phyloP scores from a whole-genome alignment of 75 land plant species.

The Isoetes taiwanensis region DNA sequence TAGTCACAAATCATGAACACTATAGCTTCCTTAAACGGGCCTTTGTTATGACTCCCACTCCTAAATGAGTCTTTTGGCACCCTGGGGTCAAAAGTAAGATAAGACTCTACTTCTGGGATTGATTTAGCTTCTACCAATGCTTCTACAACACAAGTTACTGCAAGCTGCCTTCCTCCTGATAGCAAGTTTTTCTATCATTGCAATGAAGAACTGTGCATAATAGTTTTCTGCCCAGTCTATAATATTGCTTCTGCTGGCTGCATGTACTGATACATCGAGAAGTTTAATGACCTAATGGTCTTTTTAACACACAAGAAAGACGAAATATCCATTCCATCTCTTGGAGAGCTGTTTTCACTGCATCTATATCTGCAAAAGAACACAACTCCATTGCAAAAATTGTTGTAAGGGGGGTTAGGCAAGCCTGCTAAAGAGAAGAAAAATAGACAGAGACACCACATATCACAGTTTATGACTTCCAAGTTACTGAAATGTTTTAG shows the following conservation, averaged over 20 bases:
- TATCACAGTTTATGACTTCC: no score
- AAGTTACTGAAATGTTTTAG: no score
- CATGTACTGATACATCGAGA: slow-evolving; percentile 45
- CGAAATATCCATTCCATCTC: slow-evolving; percentile 67
- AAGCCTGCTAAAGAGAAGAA: no score
- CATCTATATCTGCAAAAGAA: slow-evolving; percentile 71
- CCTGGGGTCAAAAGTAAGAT: slow-evolving; percentile 75
- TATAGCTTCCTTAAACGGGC: slow-evolving; percentile 93
- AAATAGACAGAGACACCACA: no score
- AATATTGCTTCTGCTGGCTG: slow-evolving; percentile 65
- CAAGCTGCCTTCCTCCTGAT: slow-evolving; percentile 73
- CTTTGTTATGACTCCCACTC: slow-evolving; percentile 38
- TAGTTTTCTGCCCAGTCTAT: slow-evolving; percentile 86
- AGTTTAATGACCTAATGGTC: slow-evolving; percentile 71
- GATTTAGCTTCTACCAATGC: slow-evolving; percentile 80
- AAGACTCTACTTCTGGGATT: slow-evolving; percentile 72
- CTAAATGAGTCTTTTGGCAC: slow-evolving; percentile 64
- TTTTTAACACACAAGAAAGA: slow-evolving; percentile 90
- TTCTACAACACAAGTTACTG: slow-evolving; percentile 75
- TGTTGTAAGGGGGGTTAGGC: no score
- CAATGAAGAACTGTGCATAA: slow-evolving; percentile 82
- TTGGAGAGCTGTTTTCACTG: slow-evolving; percentile 68
- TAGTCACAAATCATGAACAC: slow-evolving; percentile 99
- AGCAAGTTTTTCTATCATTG: slow-evolving; percentile 88
- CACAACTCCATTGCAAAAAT: no score